Base-by-base conservation (phyloP, 2,329 filamentous ascomycete species). In the Ceratocystis alfenasii region DNA sequence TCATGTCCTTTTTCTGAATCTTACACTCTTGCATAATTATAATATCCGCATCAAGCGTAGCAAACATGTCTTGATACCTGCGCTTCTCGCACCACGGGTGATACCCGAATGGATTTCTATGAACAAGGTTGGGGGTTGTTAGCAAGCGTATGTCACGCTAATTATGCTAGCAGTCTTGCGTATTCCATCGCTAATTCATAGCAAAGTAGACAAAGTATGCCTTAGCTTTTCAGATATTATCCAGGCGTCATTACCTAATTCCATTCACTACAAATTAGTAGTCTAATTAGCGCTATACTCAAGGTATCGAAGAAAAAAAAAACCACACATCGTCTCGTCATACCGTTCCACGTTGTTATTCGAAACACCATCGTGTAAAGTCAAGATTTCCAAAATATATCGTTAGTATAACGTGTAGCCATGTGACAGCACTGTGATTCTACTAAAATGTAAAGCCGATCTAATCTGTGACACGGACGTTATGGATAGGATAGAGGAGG, bases 11-110 rank as follows among this genome's bases (percentile, higher is more conserved):
- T 66, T 88, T 83, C 73, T 97, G 94, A 50, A 97, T 96, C 76
- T 97, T 99, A 55, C 90, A 87, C 76, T 97, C 94, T 75, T 99
- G 94, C 79, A 97, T 91, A 67, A 96, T 82, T 20, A 97, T 85
- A 69, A 99, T 94, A 74, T 99, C 94, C 64, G 92, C 86, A 74
- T 94, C 89, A 5, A 99, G 82, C 55, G 88, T 89, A 70, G 96
- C 89, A 76, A 99, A 97, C 94, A 97, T 97, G 70, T 87, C 82
- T 87, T 90, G 33, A 45, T 67, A 91, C 1, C 84, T 86, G 70
- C 83, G 82, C 63, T 83, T 84, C 68, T 86, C 83, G 69, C 86
- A 80, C 89, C 89, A 93, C 83, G 89, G 89, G 72, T 90, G 84
- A 72, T 92, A 92, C n/a, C 83, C 82, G 71, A 93, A 93, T 2